Evolutionary conservation across 345 rosid genomes (phyloP).

Genomic region (Brassica juncea): DNA sequence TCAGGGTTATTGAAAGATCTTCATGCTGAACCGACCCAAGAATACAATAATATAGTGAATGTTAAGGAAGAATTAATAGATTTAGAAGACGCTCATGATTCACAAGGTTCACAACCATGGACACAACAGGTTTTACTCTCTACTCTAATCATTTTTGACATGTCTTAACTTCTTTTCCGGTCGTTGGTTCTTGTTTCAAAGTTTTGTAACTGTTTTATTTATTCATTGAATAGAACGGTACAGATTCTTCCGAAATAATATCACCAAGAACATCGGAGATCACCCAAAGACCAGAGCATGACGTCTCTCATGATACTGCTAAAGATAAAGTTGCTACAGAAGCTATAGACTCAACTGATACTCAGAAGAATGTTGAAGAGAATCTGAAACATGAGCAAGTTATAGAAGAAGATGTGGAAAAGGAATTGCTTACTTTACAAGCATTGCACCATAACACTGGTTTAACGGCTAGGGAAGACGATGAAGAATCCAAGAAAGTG

Average conservation of each 20-base stretch:
- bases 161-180: neutral
- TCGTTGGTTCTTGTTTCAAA: constrained; percentile 14
- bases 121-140: constrained; percentile 25
- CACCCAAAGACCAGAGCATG: constrained; percentile 20
- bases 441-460: constrained; percentile 4
- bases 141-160: constrained; percentile 5
- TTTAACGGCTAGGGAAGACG: neutral
- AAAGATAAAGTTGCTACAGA: neutral
- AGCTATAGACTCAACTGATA: constrained; percentile 2
- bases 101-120: constrained; percentile 33
- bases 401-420: constrained; percentile 10
- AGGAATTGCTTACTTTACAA: constrained; percentile 3
- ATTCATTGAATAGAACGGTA: neutral
- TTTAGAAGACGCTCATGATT: neutral
- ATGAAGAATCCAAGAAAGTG: constrained; percentile 16
- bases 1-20: neutral
- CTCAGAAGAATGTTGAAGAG: constrained; percentile 4
- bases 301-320: constrained; percentile 1
- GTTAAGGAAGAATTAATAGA: neutral
- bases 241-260: neutral
- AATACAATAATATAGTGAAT: neutral
- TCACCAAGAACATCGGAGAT: constrained; percentile 21
- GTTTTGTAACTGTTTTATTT: neutral
- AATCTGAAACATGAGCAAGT: constrained; percentile 9
- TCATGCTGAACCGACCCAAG: constrained; percentile 2